Percentiles rank a stretch among this genome's conserved stretches.
These are phyloP conservation scores for Fomitopsis betulina DNA, from an alignment of 1,284 basidiomycete genomes.

Conservation along the genomic window DNA sequence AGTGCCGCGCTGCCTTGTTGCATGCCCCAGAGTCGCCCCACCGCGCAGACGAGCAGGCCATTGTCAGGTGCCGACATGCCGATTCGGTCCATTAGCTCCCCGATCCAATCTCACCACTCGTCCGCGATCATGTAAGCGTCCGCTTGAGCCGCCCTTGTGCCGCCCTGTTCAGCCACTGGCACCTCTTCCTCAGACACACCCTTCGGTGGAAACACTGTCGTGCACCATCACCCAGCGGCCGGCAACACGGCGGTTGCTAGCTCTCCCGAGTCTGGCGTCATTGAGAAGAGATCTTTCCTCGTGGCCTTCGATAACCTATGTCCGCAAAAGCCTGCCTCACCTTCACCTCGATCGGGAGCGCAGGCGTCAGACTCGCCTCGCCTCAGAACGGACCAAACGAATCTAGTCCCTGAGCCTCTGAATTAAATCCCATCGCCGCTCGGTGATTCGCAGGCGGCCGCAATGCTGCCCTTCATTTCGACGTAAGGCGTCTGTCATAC, in stretches of 20 bases:
- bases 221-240: background rate
- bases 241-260: background rate
- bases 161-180: background rate
- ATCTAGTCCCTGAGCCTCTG: background rate
- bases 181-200: background rate
- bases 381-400: background rate
- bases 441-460: background rate
- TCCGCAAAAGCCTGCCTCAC: background rate
- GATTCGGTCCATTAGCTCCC: background rate
- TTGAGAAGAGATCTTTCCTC: too few relatives aligned
- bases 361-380: background rate
- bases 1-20: background rate
- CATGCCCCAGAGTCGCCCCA: background rate
- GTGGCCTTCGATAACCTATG: background rate
- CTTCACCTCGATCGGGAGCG: background rate
- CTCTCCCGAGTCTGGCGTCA: background rate
- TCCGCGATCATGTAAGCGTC: background rate
- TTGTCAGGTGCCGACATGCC: too few relatives aligned
- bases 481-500: background rate
- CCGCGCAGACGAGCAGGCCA: background rate
- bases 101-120: slow-evolving; percentile 2
- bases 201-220: background rate
- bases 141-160: background rate
- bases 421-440: background rate
- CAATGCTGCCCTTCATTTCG: background rate